Evolutionary conservation across 352 stramenopile genomes (phyloP).

Genomic region (Phytophthora nicotianae): DNA sequence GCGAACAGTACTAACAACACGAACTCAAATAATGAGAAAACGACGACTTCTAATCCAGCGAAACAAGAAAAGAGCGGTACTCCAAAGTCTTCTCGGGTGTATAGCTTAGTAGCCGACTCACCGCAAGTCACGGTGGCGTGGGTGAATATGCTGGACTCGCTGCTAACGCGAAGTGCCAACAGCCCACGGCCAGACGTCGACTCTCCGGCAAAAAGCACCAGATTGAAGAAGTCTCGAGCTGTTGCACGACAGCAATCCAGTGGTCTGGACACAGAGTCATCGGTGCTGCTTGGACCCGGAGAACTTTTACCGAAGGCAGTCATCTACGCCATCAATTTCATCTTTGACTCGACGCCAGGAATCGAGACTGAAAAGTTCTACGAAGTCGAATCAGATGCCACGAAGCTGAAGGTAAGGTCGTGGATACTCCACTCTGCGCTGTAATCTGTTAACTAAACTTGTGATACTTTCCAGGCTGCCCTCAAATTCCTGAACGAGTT

Average conservation of each 20-base stretch:
- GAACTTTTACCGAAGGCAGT: conserved; percentile 64
- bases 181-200: conserved; percentile 66
- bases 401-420: conserved; percentile 57
- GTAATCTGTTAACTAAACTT: conserved; percentile 1
- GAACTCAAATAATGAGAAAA: conserved; percentile 31
- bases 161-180: conserved; percentile 75
- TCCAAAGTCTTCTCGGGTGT: conserved; percentile 67
- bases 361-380: conserved; percentile 84
- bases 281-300: conserved; percentile 43
- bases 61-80: conserved; percentile 60
- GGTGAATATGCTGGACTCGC: conserved; percentile 76
- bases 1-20: conserved; percentile 37
- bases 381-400: conserved; percentile 50
- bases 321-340: conserved; percentile 77
- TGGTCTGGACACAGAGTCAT: conserved; percentile 50
- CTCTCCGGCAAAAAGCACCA: conserved; percentile 13
- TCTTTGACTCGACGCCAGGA: conserved; percentile 78
- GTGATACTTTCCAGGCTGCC: conserved; percentile 24
- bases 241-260: conserved; percentile 47
- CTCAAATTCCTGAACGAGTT: conserved; percentile 76
- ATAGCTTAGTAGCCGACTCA: conserved; percentile 80
- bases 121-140: conserved; percentile 73
- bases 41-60: conserved; percentile 12
- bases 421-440: background rate
- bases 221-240: conserved; percentile 33